phyloP scores from a whole-genome alignment of 345 rosid species.

The Gossypium stocksii region DNA sequence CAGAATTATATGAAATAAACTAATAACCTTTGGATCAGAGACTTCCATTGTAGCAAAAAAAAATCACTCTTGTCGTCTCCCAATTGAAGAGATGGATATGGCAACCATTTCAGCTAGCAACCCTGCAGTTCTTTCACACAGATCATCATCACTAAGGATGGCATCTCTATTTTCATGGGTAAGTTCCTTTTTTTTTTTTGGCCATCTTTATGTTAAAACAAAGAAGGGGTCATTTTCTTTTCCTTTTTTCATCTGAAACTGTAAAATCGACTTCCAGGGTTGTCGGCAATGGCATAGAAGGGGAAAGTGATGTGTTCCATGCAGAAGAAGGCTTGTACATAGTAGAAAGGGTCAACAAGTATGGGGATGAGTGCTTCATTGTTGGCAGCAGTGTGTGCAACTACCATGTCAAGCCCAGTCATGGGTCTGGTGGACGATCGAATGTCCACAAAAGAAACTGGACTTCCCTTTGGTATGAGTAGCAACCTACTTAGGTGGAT shows the following conservation, averaged over 20 bases:
- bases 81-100: slow-evolving; percentile 30
- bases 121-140: slow-evolving; percentile 41
- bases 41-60: background rate
- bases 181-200: slow-evolving; percentile 9
- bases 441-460: slow-evolving; percentile 79
- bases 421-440: slow-evolving; percentile 92
- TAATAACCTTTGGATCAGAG: background rate
- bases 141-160: slow-evolving; percentile 27
- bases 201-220: background rate
- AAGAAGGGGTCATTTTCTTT: background rate
- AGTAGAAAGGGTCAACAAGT: slow-evolving; percentile 23
- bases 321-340: slow-evolving; percentile 30
- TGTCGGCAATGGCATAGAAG: slow-evolving; percentile 48
- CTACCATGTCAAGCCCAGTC: slow-evolving; percentile 60
- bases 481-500: slow-evolving; percentile 95
- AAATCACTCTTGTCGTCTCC: background rate
- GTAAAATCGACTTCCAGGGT: slow-evolving; percentile 35
- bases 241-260: background rate
- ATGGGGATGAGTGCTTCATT: slow-evolving; percentile 43
- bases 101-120: slow-evolving; percentile 46
- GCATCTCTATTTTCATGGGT: slow-evolving; percentile 60
- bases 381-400: slow-evolving; percentile 49
- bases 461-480: slow-evolving; percentile 90
- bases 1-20: slow-evolving; percentile 16
- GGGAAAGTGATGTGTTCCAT: slow-evolving; percentile 60